Evolutionary conservation across 1,284 basidiomycete genomes (phyloP), one percentile per base, ranked within the genome.

Genomic region (Microbotryum saponariae): DNA sequence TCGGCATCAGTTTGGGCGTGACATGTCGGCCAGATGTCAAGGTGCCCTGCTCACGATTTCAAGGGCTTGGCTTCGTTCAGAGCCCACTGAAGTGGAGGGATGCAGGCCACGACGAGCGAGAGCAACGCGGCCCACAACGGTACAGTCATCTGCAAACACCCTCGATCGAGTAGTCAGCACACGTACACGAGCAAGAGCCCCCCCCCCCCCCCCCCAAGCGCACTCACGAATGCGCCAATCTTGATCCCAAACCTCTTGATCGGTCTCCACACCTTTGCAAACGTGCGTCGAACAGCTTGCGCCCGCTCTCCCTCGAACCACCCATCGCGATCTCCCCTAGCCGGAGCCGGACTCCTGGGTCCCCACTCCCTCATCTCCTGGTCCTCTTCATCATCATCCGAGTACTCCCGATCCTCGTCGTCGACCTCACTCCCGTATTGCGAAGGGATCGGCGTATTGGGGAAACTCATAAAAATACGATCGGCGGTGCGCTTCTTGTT

Each of bases 41-140:
- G 49, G 27, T 20, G 25, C 5, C 18, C 31, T 18, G 62, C 72
- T 56, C 25, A 72, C 71, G 70, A 65, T n/a, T 76, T 74, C 14
- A 78, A 63, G 6, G 77, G 75, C 60, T 73, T 70, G 21, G 75
- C 50, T 47, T 72, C 63, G 51, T 74, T 73, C 52, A 78, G 57
- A 20, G 70, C 65, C 46, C 65, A 58, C 63, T 78, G 77, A 45
- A 78, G 64, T 21, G 76, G 75, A 46, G 73, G 75, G 4, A 77
- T 73, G 45, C 77, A 72, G 25, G 76, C 77, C 10, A 78, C 77
- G 12, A 77, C 58, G 27, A 78, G 68, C 9, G 74, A 75, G 12
- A 76, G 65, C 3, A 78, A 63, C 18, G 77, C 76, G 6, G 77
- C 74, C 69, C 75, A 77, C 8, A 76, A 66, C 21, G 73, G 74